phyloP scores from a whole-genome alignment of 169 alveolate genomes.

The Babesia microti region DNA sequence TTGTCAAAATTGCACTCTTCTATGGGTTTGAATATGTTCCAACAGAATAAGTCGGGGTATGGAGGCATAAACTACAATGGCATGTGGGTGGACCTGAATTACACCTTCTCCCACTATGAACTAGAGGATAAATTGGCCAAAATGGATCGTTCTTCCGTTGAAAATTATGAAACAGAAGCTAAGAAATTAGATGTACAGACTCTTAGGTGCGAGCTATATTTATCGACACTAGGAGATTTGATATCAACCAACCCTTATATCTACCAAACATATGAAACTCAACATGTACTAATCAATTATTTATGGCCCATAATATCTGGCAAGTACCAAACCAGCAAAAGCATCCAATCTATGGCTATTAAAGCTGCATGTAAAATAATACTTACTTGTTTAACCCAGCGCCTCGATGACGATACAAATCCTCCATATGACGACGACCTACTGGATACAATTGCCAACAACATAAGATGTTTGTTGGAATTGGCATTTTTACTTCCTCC shows the following conservation, averaged over 20 bases:
- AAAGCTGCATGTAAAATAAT: constrained; percentile 36
- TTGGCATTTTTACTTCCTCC: constrained; percentile 49
- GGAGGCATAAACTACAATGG: constrained; percentile 1
- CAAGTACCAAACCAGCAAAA: constrained; percentile 33
- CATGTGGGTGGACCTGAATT: not conserved
- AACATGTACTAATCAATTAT: constrained; percentile 27
- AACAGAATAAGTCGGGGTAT: constrained; percentile 12
- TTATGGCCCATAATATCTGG: constrained; percentile 49
- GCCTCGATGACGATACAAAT: too few species aligned
- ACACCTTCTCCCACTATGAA: not conserved
- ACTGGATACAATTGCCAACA: constrained; percentile 8
- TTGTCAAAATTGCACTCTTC: constrained; percentile 9
- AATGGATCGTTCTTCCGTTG: not conserved
- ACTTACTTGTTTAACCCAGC: too few species aligned
- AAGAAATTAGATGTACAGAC: constrained; percentile 46
- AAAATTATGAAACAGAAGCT: not conserved
- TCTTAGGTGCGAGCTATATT: constrained; percentile 51
- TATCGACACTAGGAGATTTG: constrained; percentile 47
- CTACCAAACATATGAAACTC: constrained; percentile 10
- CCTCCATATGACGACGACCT: too few species aligned
- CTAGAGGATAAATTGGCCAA: not conserved
- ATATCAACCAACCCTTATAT: constrained; percentile 38
- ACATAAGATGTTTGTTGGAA: constrained; percentile 40
- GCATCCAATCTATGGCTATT: constrained; percentile 46
- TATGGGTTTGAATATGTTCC: constrained; percentile 11